Conservation (phyloP, 2,329 filamentous ascomycete genomes). For the Pyrenochaeta sp. region DNA sequence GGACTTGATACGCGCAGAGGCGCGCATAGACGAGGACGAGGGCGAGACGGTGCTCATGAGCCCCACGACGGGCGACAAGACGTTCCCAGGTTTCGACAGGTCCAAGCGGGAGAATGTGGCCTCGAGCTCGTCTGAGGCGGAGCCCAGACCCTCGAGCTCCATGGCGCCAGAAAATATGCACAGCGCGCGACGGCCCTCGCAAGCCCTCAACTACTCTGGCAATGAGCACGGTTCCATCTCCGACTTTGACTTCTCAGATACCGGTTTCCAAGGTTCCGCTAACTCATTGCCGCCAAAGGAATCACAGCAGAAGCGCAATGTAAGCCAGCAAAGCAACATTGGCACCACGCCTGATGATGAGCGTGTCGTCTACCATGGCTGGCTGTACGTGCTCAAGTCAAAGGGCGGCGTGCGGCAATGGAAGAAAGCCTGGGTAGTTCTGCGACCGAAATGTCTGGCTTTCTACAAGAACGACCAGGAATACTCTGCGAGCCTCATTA, state of each 20-base stretch:
- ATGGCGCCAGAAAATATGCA: conserved; percentile 41
- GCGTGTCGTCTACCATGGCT: conserved; percentile 92
- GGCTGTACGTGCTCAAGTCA: conserved; percentile 83
- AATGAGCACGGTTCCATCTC: conserved; percentile 80
- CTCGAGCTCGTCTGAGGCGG: conserved; percentile 59
- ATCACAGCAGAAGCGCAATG: conserved; percentile 56
- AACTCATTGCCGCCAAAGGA: conserved; percentile 48
- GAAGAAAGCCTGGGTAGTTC: conserved; percentile 93
- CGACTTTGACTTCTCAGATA: conserved; percentile 88
- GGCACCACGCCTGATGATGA: conserved; percentile 69
- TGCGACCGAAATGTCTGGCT: conserved; percentile 83
- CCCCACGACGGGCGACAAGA: conserved; percentile 63
- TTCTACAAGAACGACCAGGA: conserved; percentile 94
- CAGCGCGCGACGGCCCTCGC: conserved; percentile 64
- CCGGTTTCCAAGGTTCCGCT: conserved; percentile 63
- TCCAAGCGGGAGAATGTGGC: conserved; percentile 37
- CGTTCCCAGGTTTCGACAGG: conserved; percentile 54
- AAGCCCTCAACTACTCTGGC: conserved; percentile 69
- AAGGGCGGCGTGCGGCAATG: conserved; percentile 87
- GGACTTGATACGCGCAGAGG: conserved; percentile 77
- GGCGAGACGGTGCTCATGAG: conserved; percentile 81
- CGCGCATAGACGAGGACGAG: conserved; percentile 87
- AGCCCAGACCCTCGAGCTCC: conserved; percentile 42
- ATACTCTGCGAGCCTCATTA: conserved; percentile 84
- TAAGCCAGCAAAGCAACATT: conserved; percentile 68